Evolutionary conservation across 306 rosid species (phyloP).

Genomic region (Myrica gale): DNA sequence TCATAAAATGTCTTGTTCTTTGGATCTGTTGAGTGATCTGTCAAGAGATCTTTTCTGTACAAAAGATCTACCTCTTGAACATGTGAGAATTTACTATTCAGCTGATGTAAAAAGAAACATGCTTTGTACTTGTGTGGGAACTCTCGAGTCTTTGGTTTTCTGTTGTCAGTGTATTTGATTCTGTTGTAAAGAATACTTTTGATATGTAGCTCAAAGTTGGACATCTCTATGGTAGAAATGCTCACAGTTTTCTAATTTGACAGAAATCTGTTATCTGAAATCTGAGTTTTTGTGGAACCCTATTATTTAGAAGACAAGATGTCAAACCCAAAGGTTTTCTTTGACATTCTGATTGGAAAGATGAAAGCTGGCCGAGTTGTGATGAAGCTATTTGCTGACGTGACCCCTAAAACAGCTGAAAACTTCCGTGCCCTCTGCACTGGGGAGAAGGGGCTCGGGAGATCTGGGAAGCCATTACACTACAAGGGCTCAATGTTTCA

Average conservation of each 20-base stretch:
- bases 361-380: constrained; percentile 73
- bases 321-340: constrained; percentile 82
- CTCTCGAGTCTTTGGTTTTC: not conserved
- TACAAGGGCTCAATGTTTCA: constrained; percentile 74
- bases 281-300: not conserved
- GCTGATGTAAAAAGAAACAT: not conserved
- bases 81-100: not conserved
- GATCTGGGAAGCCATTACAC: constrained; percentile 60
- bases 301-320: constrained; percentile 21
- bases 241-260: not conserved
- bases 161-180: not conserved
- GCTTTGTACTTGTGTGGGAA: not conserved
- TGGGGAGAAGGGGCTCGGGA: constrained; percentile 74
- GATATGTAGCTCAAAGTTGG: not conserved
- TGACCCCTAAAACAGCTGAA: constrained; percentile 80
- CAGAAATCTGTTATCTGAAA: not conserved
- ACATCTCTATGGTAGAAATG: not conserved
- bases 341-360: constrained; percentile 73
- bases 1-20: too few relatives aligned
- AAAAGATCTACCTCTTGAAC: not conserved
- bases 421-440: constrained; percentile 88
- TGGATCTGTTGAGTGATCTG: not conserved
- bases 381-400: constrained; percentile 73
- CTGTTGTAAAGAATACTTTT: not conserved
- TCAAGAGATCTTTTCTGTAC: not conserved